Base-by-base conservation (phyloP, 208 protist species). In the Crithidia thermophila region DNA sequence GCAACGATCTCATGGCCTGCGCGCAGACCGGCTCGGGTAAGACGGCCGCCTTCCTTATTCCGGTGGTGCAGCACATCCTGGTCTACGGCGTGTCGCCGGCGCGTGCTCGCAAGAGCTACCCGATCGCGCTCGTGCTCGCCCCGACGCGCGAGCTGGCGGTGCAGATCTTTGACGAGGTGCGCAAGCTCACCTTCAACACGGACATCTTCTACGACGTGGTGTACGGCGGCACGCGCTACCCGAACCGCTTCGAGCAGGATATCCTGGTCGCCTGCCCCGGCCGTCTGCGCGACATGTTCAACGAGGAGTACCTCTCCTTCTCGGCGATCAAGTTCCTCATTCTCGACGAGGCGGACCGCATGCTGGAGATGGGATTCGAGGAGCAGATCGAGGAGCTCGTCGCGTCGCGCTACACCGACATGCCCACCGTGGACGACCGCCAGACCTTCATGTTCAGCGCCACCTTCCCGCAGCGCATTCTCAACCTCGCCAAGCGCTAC, bases 351-450 rank as follows among this genome's bases (percentile, higher is more conserved):
- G 98, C 98, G 10, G 98, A 99, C 78, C 94, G 98, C 62, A 99
- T 99, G 98, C 85, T 99, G 28, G 98, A 99, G 82, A 99, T 99
- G 98, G 98, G 98, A 43, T 99, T 99, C 66, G 98, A 99, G 75
- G 97, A 98, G 66, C 98, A 99, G 85, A 99, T 99, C 71, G 94
- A 98, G 63, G 85, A 94, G 57, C 98, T 99, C 66, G 95, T 99
- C 13, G 90, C 95, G 3, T 83, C 98, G 28, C 75, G 82, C 40
- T 93, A 92, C 73, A 87, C 93, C 27, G 95, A 95, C 76, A 98
- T 98, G 97, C 93, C 93, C 0, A 57, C 49, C 9, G 77, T 95
- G 20, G 87, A 92, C 11, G 88, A 99, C 14, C 87, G 98, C 30
- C 98, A 99, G 79, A 99, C 98, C 34, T 87, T 99, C 20, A 98